These are phyloP conservation scores for Tricholoma sp. DNA, from an alignment of 768 basidiomycete species.

Conservation along the genomic window DNA sequence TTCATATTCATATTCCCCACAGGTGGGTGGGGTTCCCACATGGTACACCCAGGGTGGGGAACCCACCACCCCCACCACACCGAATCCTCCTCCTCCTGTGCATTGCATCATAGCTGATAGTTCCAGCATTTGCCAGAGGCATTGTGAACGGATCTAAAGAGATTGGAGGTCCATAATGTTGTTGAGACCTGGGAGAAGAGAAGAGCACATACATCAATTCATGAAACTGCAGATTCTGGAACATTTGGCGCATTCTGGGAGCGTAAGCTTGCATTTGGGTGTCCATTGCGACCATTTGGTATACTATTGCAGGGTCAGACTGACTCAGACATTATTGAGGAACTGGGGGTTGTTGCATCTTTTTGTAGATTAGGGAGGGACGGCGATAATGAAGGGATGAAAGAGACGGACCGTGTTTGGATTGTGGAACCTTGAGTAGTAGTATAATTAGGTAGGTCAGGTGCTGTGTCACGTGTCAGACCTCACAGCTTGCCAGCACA, in stretches of 20 bases:
- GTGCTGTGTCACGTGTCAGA: no score
- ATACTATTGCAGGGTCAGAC: conserved; percentile 84
- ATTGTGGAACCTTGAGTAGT: conserved; percentile 53
- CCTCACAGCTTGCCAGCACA: no score
- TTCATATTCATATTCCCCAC: no score
- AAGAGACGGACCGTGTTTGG: conserved; percentile 77
- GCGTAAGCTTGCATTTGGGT: conserved; percentile 74
- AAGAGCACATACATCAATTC: conserved; percentile 60
- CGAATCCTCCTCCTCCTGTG: conserved; percentile 23
- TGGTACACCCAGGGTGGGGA: conserved; percentile 63
- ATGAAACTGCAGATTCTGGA: conserved; percentile 72
- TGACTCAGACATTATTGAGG: conserved; percentile 81
- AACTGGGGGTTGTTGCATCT: conserved; percentile 76
- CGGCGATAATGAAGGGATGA: background rate
- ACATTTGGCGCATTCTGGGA: conserved; percentile 74
- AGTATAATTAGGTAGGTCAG: no score
- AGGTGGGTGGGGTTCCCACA: conserved; percentile 21
- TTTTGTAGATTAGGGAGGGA: background rate
- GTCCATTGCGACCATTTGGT: conserved; percentile 78
- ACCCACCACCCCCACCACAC: conserved; percentile 23
- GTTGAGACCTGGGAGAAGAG: background rate
- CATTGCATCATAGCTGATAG: conserved; percentile 56
- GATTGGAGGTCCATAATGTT: background rate
- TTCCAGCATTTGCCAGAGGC: conserved; percentile 68
- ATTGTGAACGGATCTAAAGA: conserved; percentile 62